Conservation (phyloP, 805 yeast genomes). For the Candida yuanshanica region DNA sequence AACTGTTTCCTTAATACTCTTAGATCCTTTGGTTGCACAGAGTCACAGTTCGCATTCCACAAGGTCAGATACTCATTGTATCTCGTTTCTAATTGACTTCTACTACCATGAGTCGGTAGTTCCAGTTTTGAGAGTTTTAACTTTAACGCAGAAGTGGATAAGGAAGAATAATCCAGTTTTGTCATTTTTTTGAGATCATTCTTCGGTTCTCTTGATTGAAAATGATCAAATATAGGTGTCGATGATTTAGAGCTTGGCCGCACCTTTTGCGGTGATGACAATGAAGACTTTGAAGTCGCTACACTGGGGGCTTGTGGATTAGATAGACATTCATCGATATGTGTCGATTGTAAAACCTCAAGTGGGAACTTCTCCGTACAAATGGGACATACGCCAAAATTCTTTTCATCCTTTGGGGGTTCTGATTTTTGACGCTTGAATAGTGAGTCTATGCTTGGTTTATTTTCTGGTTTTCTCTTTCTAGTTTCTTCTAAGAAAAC, state of each 20-base stretch:
- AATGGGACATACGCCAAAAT: constrained; percentile 57
- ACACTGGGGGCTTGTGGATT: constrained; percentile 25
- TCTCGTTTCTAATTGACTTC: constrained; percentile 59
- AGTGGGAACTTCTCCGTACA: constrained; percentile 50
- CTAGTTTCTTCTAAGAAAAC: constrained; percentile 25
- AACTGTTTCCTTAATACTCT: constrained; percentile 50
- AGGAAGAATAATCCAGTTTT: constrained; percentile 56
- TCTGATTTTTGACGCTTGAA: constrained; percentile 9
- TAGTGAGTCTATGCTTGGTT: constrained; percentile 13
- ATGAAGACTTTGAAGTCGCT: constrained; percentile 25
- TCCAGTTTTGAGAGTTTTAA: constrained; percentile 49
- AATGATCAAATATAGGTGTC: constrained; percentile 17
- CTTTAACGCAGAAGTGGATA: constrained; percentile 55
- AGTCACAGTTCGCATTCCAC: constrained; percentile 79
- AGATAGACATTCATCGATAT: constrained; percentile 52
- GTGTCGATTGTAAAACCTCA: constrained; percentile 45
- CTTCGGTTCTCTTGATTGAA: constrained; percentile 26
- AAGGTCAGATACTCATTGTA: constrained; percentile 72
- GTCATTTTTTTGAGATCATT: constrained; percentile 40
- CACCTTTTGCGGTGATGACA: constrained; percentile 2
- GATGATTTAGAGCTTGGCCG: constrained; percentile 3
- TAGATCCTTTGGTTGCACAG: constrained; percentile 56
- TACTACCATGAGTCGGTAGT: constrained; percentile 57
- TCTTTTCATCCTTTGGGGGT: background rate
- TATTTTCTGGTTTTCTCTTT: constrained; percentile 14